Evolutionary conservation across 768 basidiomycete species (phyloP).

Genomic region (Lyophyllum atratum): DNA sequence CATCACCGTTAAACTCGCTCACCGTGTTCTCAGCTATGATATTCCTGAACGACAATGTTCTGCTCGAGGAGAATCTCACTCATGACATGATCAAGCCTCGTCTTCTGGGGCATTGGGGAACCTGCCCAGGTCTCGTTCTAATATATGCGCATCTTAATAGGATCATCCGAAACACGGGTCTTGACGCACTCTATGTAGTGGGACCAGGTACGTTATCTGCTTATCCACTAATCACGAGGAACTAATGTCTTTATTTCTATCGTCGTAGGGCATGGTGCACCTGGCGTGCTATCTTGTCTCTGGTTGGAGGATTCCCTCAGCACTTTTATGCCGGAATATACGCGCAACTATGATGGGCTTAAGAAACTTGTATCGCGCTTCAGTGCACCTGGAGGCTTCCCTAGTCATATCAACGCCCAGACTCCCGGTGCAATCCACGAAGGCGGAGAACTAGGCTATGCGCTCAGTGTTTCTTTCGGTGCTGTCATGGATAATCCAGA

Average conservation of each 20-base stretch:
- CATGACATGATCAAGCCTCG: slow-evolving; percentile 78
- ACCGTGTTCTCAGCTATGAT: slow-evolving; percentile 65
- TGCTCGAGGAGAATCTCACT: slow-evolving; percentile 60
- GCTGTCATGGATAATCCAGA: slow-evolving; percentile 91
- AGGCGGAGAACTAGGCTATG: slow-evolving; percentile 90
- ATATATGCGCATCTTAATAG: slow-evolving; percentile 72
- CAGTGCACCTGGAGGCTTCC: slow-evolving; percentile 83
- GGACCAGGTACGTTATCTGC: slow-evolving; percentile 59
- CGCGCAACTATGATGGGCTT: slow-evolving; percentile 59
- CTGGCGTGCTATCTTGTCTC: slow-evolving; percentile 81
- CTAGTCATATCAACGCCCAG: slow-evolving; percentile 79
- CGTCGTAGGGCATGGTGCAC: slow-evolving; percentile 74
- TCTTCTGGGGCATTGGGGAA: slow-evolving; percentile 84
- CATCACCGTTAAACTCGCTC: not conserved
- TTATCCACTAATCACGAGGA: not conserved
- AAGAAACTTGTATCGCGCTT: slow-evolving; percentile 72
- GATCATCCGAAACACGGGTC: slow-evolving; percentile 57
- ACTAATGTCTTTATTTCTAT: not conserved
- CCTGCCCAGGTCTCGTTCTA: slow-evolving; percentile 76
- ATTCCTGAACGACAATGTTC: slow-evolving; percentile 73
- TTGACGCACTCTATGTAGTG: slow-evolving; percentile 75
- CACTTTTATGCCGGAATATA: slow-evolving; percentile 57
- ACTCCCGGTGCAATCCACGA: slow-evolving; percentile 92
- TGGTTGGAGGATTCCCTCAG: slow-evolving; percentile 82
- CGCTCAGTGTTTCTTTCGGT: slow-evolving; percentile 83